These are phyloP conservation scores for Salix caprea DNA, from an alignment of 345 rosid species.

Conservation along the genomic window DNA sequence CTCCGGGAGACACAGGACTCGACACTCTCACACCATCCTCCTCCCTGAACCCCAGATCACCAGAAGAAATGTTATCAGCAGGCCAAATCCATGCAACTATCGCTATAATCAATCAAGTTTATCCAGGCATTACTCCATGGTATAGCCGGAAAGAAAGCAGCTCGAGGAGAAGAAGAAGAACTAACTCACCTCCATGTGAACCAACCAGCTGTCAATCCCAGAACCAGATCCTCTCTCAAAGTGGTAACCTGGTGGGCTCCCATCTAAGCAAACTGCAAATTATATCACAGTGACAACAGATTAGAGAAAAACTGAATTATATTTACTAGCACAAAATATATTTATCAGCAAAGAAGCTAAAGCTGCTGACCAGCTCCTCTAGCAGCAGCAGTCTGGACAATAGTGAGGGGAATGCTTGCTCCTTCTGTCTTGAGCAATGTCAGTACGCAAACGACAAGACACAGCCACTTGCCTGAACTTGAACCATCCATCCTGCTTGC, in stretches of 20 bases:
- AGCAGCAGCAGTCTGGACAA: constrained; percentile 16
- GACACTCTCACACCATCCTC: constrained; percentile 87
- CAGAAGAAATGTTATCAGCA: background rate
- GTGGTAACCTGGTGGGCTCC: constrained; percentile 95
- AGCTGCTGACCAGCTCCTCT: constrained; percentile 21
- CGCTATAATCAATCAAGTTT: background rate
- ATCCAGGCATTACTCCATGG: background rate
- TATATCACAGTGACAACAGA: background rate
- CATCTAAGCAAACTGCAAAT: constrained; percentile 85
- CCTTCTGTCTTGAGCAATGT: constrained; percentile 11
- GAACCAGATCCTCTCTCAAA: constrained; percentile 68
- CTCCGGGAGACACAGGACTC: constrained; percentile 59
- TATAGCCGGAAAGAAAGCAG: background rate
- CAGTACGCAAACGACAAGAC: background rate
- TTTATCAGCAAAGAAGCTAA: too few relatives aligned
- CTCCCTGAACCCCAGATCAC: constrained; percentile 49
- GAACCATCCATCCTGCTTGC: constrained; percentile 13
- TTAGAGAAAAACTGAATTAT: background rate
- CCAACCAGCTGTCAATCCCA: constrained; percentile 77
- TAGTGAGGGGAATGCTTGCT: constrained; percentile 14
- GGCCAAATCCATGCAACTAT: background rate
- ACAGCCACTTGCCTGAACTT: constrained; percentile 5
- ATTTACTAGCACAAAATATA: background rate
- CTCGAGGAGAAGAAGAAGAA: background rate
- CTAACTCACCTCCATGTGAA: constrained; percentile 70